Percentiles rank a stretch among this genome's conserved stretches.
These are phyloP conservation scores for Coniochaeta sp. DNA, from an alignment of 2,329 filamentous ascomycete genomes.

Conservation along the genomic window DNA sequence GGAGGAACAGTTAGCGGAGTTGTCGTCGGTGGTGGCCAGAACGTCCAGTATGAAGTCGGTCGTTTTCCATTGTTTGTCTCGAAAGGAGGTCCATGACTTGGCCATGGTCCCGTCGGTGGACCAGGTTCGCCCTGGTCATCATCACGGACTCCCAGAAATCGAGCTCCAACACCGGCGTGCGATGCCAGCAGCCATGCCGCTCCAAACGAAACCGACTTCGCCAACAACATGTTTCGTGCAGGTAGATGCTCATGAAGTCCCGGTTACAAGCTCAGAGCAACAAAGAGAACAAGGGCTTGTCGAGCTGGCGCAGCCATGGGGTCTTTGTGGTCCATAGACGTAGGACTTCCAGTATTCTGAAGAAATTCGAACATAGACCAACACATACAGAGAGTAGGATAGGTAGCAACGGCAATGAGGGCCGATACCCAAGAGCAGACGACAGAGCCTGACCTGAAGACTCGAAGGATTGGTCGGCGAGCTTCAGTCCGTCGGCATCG, in stretches of 20 bases:
- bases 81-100: not conserved
- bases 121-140: not conserved
- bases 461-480: not conserved
- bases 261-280: not conserved
- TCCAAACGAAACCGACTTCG: conserved; percentile 12
- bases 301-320: not conserved
- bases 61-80: not conserved
- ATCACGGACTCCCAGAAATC: conserved; percentile 3
- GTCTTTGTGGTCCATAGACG: not conserved
- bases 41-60: not conserved
- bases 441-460: not conserved
- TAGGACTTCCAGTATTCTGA: not conserved
- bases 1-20: not conserved
- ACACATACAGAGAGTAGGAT: conserved; percentile 3
- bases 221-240: conserved; percentile 8
- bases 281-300: not conserved
- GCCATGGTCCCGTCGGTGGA: not conserved
- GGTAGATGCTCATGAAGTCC: not conserved
- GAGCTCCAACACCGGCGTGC: conserved; percentile 6
- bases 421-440: not conserved
- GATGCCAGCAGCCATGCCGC: conserved; percentile 6
- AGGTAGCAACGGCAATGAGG: not conserved
- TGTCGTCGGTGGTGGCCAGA: not conserved
- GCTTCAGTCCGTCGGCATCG: conserved; percentile 5
- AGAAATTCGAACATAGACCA: not conserved